phyloP scores from a whole-genome alignment of 495 filamentous ascomycete species.

The Neurospora sp. region DNA sequence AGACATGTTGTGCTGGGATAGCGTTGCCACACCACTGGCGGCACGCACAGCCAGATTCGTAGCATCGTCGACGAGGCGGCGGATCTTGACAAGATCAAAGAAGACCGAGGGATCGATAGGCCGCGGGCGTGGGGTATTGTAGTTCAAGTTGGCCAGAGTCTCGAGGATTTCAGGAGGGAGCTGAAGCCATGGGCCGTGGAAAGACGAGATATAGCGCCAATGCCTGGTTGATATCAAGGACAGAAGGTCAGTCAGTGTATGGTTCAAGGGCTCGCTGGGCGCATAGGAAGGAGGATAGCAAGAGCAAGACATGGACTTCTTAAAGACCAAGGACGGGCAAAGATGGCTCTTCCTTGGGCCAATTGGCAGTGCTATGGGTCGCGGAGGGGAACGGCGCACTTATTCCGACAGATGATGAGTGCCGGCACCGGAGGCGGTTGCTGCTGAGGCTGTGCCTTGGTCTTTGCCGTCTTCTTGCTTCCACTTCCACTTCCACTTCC shows the following conservation, averaged over 20 bases:
- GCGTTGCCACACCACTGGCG: slow-evolving; percentile 56
- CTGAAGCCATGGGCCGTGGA: slow-evolving; percentile 81
- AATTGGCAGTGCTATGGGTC: neutral
- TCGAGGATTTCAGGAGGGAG: slow-evolving; percentile 73
- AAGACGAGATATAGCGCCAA: slow-evolving; percentile 75
- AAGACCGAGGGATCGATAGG: slow-evolving; percentile 73
- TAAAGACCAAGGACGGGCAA: neutral
- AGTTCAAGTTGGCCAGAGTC: slow-evolving; percentile 66
- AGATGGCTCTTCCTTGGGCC: neutral
- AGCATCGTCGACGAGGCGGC: slow-evolving; percentile 65
- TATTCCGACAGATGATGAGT: slow-evolving; percentile 12
- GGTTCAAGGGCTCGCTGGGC: neutral
- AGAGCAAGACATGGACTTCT: neutral
- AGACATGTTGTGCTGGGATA: slow-evolving; percentile 46
- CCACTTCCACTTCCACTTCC: neutral
- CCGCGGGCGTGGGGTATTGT: slow-evolving; percentile 59
- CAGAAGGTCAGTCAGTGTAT: neutral
- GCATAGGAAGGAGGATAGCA: neutral
- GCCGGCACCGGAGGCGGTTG: slow-evolving; percentile 3
- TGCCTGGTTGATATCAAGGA: slow-evolving; percentile 38
- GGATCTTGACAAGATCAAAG: slow-evolving; percentile 73
- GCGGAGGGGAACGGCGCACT: slow-evolving; percentile 4
- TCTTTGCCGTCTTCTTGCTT: slow-evolving; percentile 6
- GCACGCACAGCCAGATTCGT: slow-evolving; percentile 67
- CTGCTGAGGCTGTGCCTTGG: slow-evolving; percentile 1